phyloP scores from a whole-genome alignment of 2,329 filamentous ascomycete species.

The Xylaria arbuscula region DNA sequence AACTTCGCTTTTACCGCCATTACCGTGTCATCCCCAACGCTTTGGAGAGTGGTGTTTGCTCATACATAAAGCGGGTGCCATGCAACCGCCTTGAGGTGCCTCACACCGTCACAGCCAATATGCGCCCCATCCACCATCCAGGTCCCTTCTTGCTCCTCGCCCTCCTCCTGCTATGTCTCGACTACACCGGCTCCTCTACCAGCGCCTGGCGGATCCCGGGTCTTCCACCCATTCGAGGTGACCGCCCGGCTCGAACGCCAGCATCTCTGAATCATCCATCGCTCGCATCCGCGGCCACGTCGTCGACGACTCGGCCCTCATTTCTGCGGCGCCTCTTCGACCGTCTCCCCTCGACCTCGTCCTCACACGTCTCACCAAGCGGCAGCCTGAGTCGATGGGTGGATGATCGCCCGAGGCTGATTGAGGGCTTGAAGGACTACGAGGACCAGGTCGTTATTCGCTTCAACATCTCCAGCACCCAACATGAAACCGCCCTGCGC shows the following conservation, averaged over 20 bases:
- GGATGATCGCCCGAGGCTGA: conserved; percentile 45
- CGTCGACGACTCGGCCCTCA: conserved; percentile 38
- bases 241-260: not conserved
- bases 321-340: conserved; percentile 45
- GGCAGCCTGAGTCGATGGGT: conserved; percentile 43
- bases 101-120: conserved; percentile 21
- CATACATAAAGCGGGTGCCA: conserved; percentile 6
- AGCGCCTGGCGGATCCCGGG: conserved; percentile 34
- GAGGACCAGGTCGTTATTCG: conserved; percentile 87
- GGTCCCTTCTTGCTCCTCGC: conserved; percentile 15
- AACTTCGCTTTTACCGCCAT: not conserved
- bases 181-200: conserved; percentile 22
- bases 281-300: conserved; percentile 15
- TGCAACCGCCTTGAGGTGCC: conserved; percentile 9
- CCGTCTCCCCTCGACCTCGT: conserved; percentile 38
- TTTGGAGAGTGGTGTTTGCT: not conserved
- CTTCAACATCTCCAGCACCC: conserved; percentile 75
- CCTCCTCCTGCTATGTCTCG: conserved; percentile 30
- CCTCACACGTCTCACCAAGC: conserved; percentile 39
- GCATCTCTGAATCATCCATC: conserved; percentile 6
- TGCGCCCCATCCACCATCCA: conserved; percentile 25
- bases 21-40: not conserved
- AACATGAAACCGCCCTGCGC: conserved; percentile 47
- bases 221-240: conserved; percentile 27
- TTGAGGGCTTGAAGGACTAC: conserved; percentile 64